Evolutionary conservation across 495 filamentous ascomycete genomes (phyloP), one percentile per base, ranked within the genome.

Genomic region (Aspergillus olivimuriae): DNA sequence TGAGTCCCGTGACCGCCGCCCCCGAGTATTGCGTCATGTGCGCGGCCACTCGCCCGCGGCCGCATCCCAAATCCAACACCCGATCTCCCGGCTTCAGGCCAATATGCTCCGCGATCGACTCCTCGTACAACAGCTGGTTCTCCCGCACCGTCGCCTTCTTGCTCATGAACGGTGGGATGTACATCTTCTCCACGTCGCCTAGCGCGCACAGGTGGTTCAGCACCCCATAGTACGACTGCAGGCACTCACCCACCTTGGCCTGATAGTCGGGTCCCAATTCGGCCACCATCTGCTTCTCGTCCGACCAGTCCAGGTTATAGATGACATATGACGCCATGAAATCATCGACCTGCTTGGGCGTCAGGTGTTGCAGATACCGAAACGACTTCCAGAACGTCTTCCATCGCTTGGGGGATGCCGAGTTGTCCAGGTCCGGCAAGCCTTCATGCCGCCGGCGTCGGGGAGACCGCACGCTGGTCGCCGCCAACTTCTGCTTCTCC

Each of bases 171-270:
- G 78, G 78, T 19, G 78, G 78, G 40, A 82, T 80, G 54, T 82
- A 82, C 78, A 82, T 82, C 62, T 82, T 82, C 52, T 82, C 78
- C 19, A 82, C 77, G 44, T 80, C 77, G 18, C 78, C 78, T n/a
- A 82, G 67, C 19, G 77, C 77, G 58, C 78, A 82, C 3, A 82
- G 70, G 41, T 82, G 78, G 52, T 82, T 82, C 22, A 82, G 65
- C 23, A 81, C 75, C 32, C 75, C 73, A 52, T 82, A 82, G 60
- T 82, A 82, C 17, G 77, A 63, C 30, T 72, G 65, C 19, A 82
- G 66, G 47, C 77, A 80, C 39, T 75, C 74, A 46, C 77, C 78
- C 12, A 82, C 78, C 31, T 69, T 72, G 41, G 73, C 55, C 45
- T 77, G 77, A 55, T 82, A 82, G 45, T 76, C 60, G 9, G 73